Evolutionary conservation across 768 basidiomycete genomes (phyloP), one percentile per base, ranked within the genome.

Genomic region (Rhizopogon salebrosus): DNA sequence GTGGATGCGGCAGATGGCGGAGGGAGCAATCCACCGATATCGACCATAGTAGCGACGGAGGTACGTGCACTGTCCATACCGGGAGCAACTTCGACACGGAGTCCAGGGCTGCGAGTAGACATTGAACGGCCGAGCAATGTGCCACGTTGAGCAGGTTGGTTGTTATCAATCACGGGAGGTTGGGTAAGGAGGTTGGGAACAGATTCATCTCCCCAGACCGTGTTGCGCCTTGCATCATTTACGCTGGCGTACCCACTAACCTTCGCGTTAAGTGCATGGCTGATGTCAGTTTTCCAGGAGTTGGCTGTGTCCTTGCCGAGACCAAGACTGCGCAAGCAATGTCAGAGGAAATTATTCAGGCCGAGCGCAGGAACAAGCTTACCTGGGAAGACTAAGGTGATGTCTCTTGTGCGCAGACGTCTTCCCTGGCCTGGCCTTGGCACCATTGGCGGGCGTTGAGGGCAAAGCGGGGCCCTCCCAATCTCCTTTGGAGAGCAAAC

Each of bases 321-420:
- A 55, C 80, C 73, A 26, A 87, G 74, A 56, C 85, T 89, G 52
- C n/a, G 43, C 52, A 20, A 20, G 11, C 20, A 58, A 56, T 56
- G 35, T 50, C 29, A 41, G 41, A 46, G 24, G 22, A 50, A 26
- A 56, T 36, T 22, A 38, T 13, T 49, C 8, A 18, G 38, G 14
- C n/a, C n/a, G n/a, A n/a, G n/a, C n/a, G n/a, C 6, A 39, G 23
- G 24, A 41, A 7, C 11, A 59, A 57, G 58, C 75, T 48, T 66
- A 84, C 84, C 84, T 86, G 1, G 85, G 83, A 52, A 87, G 70
- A 70, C 85, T 85, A 66, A 80, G 80, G 58, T 84, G 83, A 46
- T 82, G 78, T 59, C 75, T 77, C 66, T 79, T 84, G 67, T 84
- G 83, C 40, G 64, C 66, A 27, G 80, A 78, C 27, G 64, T 68